Evolutionary conservation across 345 rosid species (phyloP).

Genomic region (Cardamine resedifolia): DNA sequence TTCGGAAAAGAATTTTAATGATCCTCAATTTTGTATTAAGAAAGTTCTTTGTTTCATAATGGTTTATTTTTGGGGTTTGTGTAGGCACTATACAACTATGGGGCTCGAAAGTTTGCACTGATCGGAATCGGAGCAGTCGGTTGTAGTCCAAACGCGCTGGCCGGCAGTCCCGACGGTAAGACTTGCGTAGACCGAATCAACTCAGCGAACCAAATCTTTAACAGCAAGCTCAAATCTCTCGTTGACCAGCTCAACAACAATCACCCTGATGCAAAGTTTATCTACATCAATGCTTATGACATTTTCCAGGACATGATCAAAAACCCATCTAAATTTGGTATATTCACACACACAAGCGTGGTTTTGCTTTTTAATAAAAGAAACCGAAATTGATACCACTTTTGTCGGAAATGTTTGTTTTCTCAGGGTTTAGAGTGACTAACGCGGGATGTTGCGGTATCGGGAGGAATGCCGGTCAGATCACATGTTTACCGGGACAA

Average conservation of each 20-base stretch:
- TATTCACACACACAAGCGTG: neutral
- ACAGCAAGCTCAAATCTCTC: slow-evolving; percentile 48
- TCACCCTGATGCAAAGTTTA: slow-evolving; percentile 50
- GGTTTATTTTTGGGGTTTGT: neutral
- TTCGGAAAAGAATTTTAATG: neutral
- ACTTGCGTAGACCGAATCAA: slow-evolving; percentile 50
- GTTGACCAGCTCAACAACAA: slow-evolving; percentile 52
- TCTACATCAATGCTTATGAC: slow-evolving; percentile 53
- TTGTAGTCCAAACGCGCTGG: slow-evolving; percentile 62
- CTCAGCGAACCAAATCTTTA: slow-evolving; percentile 52
- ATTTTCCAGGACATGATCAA: slow-evolving; percentile 61
- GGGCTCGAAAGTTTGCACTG: slow-evolving; percentile 63
- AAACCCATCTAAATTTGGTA: slow-evolving; percentile 40
- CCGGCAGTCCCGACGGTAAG: slow-evolving; percentile 38
- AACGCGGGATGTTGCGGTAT: slow-evolving; percentile 74
- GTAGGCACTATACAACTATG: slow-evolving; percentile 53
- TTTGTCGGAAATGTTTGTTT: neutral
- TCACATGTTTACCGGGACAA: slow-evolving; percentile 68
- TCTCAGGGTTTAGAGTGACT: slow-evolving; percentile 55
- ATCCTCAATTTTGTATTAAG: neutral
- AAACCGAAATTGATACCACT: neutral
- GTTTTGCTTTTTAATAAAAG: neutral
- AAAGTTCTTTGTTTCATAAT: slow-evolving; percentile 1
- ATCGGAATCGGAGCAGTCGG: slow-evolving; percentile 65
- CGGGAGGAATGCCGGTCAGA: slow-evolving; percentile 77